phyloP scores from a whole-genome alignment of 169 alveolate species.

The Theileria equi region DNA sequence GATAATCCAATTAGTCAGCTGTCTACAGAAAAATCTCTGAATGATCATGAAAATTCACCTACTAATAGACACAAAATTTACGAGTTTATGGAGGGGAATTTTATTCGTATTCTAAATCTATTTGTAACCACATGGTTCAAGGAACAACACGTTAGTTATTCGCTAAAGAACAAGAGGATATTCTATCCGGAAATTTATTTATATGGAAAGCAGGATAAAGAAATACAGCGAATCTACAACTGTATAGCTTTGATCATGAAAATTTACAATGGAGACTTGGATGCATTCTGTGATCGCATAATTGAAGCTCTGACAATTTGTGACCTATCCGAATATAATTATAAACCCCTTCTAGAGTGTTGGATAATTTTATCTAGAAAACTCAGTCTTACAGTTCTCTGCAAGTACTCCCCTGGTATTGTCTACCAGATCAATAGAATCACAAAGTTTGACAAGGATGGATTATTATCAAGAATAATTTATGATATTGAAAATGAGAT shows the following conservation, averaged over 20 bases:
- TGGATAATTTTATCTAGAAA: conserved; percentile 24
- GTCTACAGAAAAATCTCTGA: background rate
- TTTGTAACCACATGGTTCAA: conserved; percentile 46
- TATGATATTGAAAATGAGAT: no score
- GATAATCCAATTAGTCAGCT: no score
- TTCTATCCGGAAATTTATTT: conserved; percentile 46
- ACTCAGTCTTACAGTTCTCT: background rate
- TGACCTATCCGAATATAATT: background rate
- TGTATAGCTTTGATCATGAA: conserved; percentile 33
- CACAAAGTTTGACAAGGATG: no score
- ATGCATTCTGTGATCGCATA: conserved; percentile 48
- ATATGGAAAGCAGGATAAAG: conserved; percentile 10
- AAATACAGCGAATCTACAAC: conserved; percentile 24
- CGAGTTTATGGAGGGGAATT: conserved; percentile 30
- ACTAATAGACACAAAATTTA: background rate
- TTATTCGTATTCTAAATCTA: conserved; percentile 38
- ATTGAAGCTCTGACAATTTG: conserved; percentile 35
- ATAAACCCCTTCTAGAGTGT: conserved; percentile 31
- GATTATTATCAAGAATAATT: no score
- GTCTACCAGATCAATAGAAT: conserved; percentile 22
- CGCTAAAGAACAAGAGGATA: conserved; percentile 37
- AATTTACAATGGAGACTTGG: conserved; percentile 36
- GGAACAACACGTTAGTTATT: conserved; percentile 5
- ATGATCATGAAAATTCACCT: background rate
- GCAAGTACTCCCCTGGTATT: conserved; percentile 41